Evolutionary conservation across 352 stramenopile genomes (phyloP).

Genomic region (Pythium insidiosum): DNA sequence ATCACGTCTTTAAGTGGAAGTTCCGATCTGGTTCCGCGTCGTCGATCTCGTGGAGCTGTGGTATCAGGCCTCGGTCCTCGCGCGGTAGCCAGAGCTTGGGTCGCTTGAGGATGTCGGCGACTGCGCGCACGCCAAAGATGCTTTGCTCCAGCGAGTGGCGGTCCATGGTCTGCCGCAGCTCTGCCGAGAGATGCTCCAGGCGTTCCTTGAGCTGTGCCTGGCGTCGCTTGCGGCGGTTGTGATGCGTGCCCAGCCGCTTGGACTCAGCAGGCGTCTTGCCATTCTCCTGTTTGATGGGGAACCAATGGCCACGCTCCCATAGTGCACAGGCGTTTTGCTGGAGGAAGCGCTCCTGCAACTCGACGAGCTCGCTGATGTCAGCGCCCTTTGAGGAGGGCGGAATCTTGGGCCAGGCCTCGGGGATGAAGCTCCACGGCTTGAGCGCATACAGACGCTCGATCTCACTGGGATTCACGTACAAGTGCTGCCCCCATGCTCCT

Average conservation of each 20-base stretch:
- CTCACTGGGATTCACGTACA: constrained; percentile 9
- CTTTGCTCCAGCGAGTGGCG: constrained; percentile 22
- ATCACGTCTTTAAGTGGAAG: constrained; percentile 2
- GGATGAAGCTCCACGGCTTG: constrained; percentile 16
- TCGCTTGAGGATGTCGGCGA: constrained; percentile 22
- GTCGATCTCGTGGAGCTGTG: constrained; percentile 27
- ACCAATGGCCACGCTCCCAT: constrained; percentile 41
- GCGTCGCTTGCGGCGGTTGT: constrained; percentile 34
- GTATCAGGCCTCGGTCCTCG: constrained; percentile 23
- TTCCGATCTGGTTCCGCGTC: constrained; percentile 24
- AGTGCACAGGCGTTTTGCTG: constrained; percentile 25
- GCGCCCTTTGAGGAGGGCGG: constrained; percentile 5
- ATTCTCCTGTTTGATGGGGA: constrained; percentile 38
- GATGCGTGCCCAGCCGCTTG: constrained; percentile 18
- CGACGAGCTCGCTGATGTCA: constrained; percentile 13
- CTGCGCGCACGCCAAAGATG: constrained; percentile 23
- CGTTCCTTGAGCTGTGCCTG: constrained; percentile 24
- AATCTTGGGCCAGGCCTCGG: constrained; percentile 19
- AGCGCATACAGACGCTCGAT: constrained; percentile 18
- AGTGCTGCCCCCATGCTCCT: constrained; percentile 12
- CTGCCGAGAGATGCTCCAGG: constrained; percentile 18
- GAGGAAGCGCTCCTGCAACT: constrained; percentile 25
- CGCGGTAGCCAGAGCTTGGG: constrained; percentile 33
- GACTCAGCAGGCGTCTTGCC: constrained; percentile 19
- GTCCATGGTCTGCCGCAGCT: constrained; percentile 19